phyloP scores from a whole-genome alignment of 139 green algal species.

The Micractinium sp. region DNA sequence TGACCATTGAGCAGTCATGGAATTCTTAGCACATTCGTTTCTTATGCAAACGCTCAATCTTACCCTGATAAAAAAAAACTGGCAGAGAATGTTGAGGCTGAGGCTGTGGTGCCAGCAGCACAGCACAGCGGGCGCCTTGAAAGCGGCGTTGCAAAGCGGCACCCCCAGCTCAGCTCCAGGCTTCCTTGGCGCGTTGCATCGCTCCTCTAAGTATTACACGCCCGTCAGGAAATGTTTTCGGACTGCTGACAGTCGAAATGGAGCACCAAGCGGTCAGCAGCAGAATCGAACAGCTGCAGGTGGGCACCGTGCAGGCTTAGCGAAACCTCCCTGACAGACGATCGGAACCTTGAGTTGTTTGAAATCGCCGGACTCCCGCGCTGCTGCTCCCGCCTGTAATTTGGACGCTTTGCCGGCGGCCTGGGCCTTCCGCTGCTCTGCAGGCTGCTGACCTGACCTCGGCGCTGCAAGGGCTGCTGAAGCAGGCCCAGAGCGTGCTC shows the following conservation, averaged over 20 bases:
- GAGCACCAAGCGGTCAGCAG: neutral
- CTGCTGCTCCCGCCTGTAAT: neutral
- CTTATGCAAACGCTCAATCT: too few species aligned
- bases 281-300: conserved; percentile 25
- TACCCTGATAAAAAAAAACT: neutral
- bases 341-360: neutral
- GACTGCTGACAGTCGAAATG: neutral
- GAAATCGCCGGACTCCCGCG: neutral
- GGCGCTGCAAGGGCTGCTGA: conserved; percentile 23
- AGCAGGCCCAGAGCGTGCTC: conserved; percentile 13
- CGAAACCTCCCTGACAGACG: too few species aligned
- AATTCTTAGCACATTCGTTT: too few species aligned
- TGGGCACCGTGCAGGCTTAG: neutral
- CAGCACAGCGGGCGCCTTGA: neutral
- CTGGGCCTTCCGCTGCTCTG: neutral
- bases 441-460: conserved; percentile 24
- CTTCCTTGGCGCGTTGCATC: neutral
- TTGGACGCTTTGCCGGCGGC: neutral
- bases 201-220: neutral
- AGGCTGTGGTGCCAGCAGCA: neutral
- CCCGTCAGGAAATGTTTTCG: too few species aligned
- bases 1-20: too few species aligned
- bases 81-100: neutral
- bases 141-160: too few species aligned
- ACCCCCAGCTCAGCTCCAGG: neutral